phyloP scores from a whole-genome alignment of 345 rosid species.

The Schrenkiella parvula region DNA sequence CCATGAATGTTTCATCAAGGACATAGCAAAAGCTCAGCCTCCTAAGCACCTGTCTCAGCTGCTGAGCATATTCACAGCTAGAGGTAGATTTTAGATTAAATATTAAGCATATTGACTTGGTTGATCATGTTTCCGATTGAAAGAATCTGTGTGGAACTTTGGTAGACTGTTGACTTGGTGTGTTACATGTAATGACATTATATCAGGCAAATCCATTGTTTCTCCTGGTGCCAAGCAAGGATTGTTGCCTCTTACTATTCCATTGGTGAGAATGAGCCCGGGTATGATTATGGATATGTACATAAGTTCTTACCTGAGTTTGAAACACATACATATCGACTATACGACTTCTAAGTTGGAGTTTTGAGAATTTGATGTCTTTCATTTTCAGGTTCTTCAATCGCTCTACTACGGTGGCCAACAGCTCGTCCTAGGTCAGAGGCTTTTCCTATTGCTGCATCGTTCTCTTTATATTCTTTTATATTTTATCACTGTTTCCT shows the following conservation, averaged over 20 bases:
- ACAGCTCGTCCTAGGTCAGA: conserved; percentile 73
- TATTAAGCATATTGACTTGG: background rate
- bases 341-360: background rate
- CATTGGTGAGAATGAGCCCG: conserved; percentile 49
- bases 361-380: background rate
- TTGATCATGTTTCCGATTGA: background rate
- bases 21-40: conserved; percentile 59
- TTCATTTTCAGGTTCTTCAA: conserved; percentile 46
- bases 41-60: conserved; percentile 60
- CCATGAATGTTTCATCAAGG: conserved; percentile 53
- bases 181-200: background rate
- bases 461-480: background rate
- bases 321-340: background rate
- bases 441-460: background rate
- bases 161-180: background rate
- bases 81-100: conserved; percentile 45
- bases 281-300: conserved; percentile 35
- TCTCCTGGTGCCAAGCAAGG: conserved; percentile 82
- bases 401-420: conserved; percentile 87
- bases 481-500: conserved; percentile 11
- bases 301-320: background rate
- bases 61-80: conserved; percentile 48
- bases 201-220: conserved; percentile 57
- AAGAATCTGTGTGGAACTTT: background rate
- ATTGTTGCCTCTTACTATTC: conserved; percentile 66